Evolutionary conservation across 2,329 filamentous ascomycete genomes (phyloP).

Genomic region (Colletotrichum sp.): DNA sequence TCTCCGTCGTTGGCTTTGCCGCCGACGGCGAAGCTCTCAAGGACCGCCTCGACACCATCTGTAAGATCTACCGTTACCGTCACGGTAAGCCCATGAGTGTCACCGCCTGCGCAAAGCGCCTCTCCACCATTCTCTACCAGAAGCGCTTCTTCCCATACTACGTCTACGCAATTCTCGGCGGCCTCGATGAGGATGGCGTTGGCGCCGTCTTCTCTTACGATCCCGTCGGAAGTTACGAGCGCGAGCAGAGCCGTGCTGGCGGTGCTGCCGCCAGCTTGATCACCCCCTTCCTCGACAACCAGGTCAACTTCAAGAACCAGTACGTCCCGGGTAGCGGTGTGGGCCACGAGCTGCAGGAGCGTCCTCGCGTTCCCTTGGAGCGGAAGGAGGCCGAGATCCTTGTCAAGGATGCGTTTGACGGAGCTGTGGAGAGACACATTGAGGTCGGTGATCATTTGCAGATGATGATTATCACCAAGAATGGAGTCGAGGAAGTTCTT

Average conservation of each 20-base stretch:
- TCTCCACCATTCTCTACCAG: conserved; percentile 94
- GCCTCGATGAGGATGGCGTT: conserved; percentile 91
- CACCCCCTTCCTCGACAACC: conserved; percentile 99
- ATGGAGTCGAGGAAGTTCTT: conserved; percentile 87
- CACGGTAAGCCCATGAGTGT: conserved; percentile 97
- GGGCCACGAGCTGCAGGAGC: conserved; percentile 80
- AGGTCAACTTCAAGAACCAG: conserved; percentile 99
- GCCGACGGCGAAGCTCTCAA: conserved; percentile 94
- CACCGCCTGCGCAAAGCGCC: conserved; percentile 90
- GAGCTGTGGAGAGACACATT: conserved; percentile 97
- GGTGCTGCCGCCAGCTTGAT: conserved; percentile 93
- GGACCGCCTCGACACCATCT: conserved; percentile 90
- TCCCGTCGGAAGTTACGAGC: conserved; percentile 95
- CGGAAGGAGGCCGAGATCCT: conserved; percentile 79
- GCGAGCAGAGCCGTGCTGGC: conserved; percentile 93
- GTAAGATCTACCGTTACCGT: conserved; percentile 99
- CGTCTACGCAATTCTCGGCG: conserved; percentile 90
- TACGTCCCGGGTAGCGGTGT: conserved; percentile 86
- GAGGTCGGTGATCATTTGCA: conserved; percentile 97
- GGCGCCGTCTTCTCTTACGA: conserved; percentile 98
- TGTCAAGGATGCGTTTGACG: conserved; percentile 97
- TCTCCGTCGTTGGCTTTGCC: conserved; percentile 94
- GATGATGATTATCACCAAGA: conserved; percentile 89
- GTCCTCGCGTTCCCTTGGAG: conserved; percentile 72
- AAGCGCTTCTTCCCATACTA: conserved; percentile 99